Evolutionary conservation across 306 rosid species (phyloP).

Genomic region (Abrus pulchellus): DNA sequence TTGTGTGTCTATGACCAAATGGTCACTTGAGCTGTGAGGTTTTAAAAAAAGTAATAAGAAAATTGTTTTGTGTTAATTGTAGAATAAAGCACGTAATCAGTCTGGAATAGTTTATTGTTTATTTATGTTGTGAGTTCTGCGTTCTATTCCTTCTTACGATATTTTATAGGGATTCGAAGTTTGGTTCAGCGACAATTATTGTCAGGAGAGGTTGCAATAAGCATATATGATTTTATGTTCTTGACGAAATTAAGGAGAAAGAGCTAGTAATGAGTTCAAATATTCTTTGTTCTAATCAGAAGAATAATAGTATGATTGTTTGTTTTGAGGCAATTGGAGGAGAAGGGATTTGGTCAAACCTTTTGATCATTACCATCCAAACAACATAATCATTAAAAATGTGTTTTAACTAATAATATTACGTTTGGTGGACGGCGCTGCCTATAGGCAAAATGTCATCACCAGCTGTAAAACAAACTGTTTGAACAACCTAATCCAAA

Average conservation of each 20-base stretch:
- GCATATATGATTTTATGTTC: neutral
- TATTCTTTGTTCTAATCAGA: neutral
- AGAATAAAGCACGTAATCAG: neutral
- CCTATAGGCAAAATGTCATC: constrained; percentile 26
- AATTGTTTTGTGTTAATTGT: neutral
- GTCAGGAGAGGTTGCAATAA: neutral
- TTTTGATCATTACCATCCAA: constrained; percentile 11
- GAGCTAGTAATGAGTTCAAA: neutral
- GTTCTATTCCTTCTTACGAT: neutral
- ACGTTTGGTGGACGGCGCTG: constrained; percentile 37
- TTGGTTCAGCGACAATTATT: neutral
- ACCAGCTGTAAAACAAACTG: neutral
- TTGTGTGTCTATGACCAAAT: constrained; percentile 49
- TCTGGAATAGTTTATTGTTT: constrained; percentile 33
- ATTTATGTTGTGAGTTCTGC: neutral
- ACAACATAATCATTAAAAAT: constrained; percentile 26
- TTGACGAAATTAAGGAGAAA: constrained; percentile 4
- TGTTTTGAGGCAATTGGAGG: neutral
- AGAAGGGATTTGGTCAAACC: constrained; percentile 32
- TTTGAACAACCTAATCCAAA: constrained; percentile 40
- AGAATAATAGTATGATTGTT: neutral
- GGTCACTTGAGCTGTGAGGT: constrained; percentile 40
- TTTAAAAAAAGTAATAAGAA: neutral
- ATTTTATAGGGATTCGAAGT: neutral
- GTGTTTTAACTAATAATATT: neutral